Base-by-base conservation (phyloP, 305 asterid genomes). In the Caryopteris hybrid region DNA sequence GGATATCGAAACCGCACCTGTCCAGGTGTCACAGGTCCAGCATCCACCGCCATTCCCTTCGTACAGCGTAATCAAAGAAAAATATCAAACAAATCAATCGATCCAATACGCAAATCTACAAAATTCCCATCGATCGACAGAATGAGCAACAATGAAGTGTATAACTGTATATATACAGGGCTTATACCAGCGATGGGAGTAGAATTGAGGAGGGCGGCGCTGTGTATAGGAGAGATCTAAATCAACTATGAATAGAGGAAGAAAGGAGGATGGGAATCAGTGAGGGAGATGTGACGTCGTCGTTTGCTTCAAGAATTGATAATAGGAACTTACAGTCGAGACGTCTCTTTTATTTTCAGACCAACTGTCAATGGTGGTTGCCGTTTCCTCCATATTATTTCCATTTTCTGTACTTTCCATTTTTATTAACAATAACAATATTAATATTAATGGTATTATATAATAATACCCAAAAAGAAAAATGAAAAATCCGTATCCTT, bases 21-120 rank as follows among this genome's bases (percentile, higher is more conserved):
- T n/a, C 96, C 96, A 43, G 96, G 81, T 14, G 95, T 87, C 79
- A 91, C 81, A 64, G 92, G 91, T 52, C 86, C 95, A 74, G 96
- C 57, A 73, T 64, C 91, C 82, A 80, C 90, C 76, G 85, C 80
- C 95, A 85, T 89, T 66, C 69, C 75, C 57, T 50, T 16, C 48
- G 61, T 5, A 46, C 66, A 46, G 16, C 14, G 74, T 16, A n/a
- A 27, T 22, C 71, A 16, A 64, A 27, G n/a, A n/a, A n/a, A n/a
- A 36, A 16, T 27, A 43, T 34, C 53, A 52, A 62, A 67, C 39
- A 77, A 73, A 79, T 71, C 76, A 76, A 61, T 33, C 74, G 70
- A 61, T 77, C 74, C 61, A 57, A 69, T 48, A 43, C 57, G 47
- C 72, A 73, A 78, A 73, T 73, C 81, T 72, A 72, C 62, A 65